These are phyloP conservation scores for Pseudohyphozyma bogoriensis DNA, from an alignment of 768 basidiomycete species.

Conservation along the genomic window DNA sequence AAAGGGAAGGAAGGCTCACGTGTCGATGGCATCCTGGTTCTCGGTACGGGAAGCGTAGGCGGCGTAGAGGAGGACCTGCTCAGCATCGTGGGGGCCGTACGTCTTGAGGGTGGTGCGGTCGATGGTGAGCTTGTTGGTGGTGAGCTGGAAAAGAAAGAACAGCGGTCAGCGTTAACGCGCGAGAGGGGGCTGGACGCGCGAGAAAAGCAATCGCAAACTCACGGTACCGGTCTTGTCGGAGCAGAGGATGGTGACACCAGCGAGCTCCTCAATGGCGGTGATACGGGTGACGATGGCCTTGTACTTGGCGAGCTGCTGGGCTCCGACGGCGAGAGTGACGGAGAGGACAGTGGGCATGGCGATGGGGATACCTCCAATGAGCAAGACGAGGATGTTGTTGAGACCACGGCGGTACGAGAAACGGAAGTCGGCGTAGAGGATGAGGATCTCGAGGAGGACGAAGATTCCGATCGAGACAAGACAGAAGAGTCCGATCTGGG, in stretches of 20 bases:
- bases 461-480: slow-evolving; percentile 91
- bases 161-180: not conserved
- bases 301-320: slow-evolving; percentile 96
- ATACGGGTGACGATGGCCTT: slow-evolving; percentile 99
- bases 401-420: slow-evolving; percentile 89
- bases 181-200: not conserved
- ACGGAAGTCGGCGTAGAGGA: slow-evolving; percentile 81
- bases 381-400: slow-evolving; percentile 91
- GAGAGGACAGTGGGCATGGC: slow-evolving; percentile 99
- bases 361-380: slow-evolving; percentile 99
- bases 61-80: slow-evolving; percentile 84
- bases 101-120: slow-evolving; percentile 84
- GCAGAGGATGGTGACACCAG: slow-evolving; percentile 95
- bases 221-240: slow-evolving; percentile 66
- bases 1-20: slow-evolving; percentile 24
- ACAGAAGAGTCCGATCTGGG: slow-evolving; percentile 83
- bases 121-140: slow-evolving; percentile 98
- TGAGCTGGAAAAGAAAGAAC: slow-evolving; percentile 46
- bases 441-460: slow-evolving; percentile 81
- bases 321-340: slow-evolving; percentile 96
- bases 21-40: slow-evolving; percentile 97
- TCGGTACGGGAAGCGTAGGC: slow-evolving; percentile 96
- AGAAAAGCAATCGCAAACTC: not conserved
- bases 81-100: slow-evolving; percentile 76
- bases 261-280: slow-evolving; percentile 96